Percentiles rank a stretch among this genome's conserved stretches.
phyloP scores from a whole-genome alignment of 768 basidiomycete species.

The Rhodotorula kratochvilovae region DNA sequence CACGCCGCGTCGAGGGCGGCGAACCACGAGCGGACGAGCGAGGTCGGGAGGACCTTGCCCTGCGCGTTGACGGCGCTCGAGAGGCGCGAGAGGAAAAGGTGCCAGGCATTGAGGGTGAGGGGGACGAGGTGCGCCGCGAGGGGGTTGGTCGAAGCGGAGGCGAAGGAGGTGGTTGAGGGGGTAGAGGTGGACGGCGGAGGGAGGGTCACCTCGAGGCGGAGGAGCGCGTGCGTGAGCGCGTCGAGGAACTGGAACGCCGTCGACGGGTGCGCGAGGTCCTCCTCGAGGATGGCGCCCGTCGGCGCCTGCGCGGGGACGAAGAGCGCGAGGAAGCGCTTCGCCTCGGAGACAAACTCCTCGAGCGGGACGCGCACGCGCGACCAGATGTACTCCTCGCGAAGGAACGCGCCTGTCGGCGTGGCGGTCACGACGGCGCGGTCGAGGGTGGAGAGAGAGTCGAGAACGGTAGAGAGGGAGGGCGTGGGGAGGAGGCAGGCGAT shows the following conservation, averaged over 20 bases:
- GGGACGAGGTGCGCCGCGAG: constrained; percentile 37
- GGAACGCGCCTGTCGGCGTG: constrained; percentile 33
- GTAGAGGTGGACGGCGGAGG: constrained; percentile 9
- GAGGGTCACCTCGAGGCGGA: constrained; percentile 36
- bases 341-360: constrained; percentile 36
- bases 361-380: constrained; percentile 36
- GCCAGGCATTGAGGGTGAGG: constrained; percentile 38
- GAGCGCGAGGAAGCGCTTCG: constrained; percentile 13
- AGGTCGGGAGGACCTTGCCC: constrained; percentile 37
- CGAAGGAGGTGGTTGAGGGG: constrained; percentile 5
- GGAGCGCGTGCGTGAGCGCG: constrained; percentile 33
- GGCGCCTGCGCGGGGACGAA: constrained; percentile 25
- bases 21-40: constrained; percentile 36
- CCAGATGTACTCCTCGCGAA: constrained; percentile 38
- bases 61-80: constrained; percentile 30
- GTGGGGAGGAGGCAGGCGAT: constrained; percentile 39
- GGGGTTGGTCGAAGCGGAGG: not conserved
- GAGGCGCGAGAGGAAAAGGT: constrained; percentile 37
- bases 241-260: constrained; percentile 41
- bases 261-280: constrained; percentile 36
- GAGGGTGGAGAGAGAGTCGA: constrained; percentile 1
- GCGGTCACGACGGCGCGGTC: constrained; percentile 31
- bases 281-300: not conserved
- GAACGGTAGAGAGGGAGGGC: constrained; percentile 20
- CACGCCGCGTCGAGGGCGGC: constrained; percentile 29